Percentiles rank a stretch among this genome's conserved stretches.
These are phyloP conservation scores for Rhinocladiella similis DNA, from an alignment of 2,329 filamentous ascomycete genomes.

Conservation along the genomic window DNA sequence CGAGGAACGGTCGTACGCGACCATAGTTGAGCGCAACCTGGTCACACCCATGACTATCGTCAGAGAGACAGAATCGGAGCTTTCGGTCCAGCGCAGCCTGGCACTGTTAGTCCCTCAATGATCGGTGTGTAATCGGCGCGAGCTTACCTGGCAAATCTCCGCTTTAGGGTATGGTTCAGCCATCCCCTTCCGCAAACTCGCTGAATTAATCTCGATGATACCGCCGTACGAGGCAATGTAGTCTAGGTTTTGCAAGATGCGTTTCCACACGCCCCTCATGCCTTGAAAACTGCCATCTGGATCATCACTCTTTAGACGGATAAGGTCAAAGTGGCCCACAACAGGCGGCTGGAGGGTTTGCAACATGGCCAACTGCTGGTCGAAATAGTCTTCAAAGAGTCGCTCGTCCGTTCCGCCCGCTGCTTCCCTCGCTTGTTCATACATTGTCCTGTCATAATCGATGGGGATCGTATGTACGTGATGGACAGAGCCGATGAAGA, in stretches of 20 bases:
- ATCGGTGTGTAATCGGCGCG: not conserved
- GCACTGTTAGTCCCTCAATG: slow-evolving; percentile 8
- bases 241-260: slow-evolving; percentile 71
- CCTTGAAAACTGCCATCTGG: slow-evolving; percentile 61
- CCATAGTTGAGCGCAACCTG: slow-evolving; percentile 86
- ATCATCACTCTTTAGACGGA: slow-evolving; percentile 74
- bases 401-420: slow-evolving; percentile 66
- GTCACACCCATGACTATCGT: slow-evolving; percentile 87
- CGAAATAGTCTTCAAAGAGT: slow-evolving; percentile 85
- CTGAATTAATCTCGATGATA: slow-evolving; percentile 85
- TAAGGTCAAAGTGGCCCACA: slow-evolving; percentile 92
- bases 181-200: slow-evolving; percentile 84
- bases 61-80: slow-evolving; percentile 85
- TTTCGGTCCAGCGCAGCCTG: slow-evolving; percentile 71
- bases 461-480: slow-evolving; percentile 86
- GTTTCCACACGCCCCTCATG: slow-evolving; percentile 69
- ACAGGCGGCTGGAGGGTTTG: slow-evolving; percentile 68
- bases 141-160: slow-evolving; percentile 70
- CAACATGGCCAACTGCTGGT: slow-evolving; percentile 83
- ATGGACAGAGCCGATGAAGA: slow-evolving; percentile 91
- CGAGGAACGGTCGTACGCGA: slow-evolving; percentile 69
- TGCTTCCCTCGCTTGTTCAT: slow-evolving; percentile 60
- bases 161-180: slow-evolving; percentile 83
- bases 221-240: slow-evolving; percentile 73
- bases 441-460: slow-evolving; percentile 74